Evolutionary conservation across 2,329 filamentous ascomycete genomes (phyloP).

Genomic region (Parastagonospora avenae): DNA sequence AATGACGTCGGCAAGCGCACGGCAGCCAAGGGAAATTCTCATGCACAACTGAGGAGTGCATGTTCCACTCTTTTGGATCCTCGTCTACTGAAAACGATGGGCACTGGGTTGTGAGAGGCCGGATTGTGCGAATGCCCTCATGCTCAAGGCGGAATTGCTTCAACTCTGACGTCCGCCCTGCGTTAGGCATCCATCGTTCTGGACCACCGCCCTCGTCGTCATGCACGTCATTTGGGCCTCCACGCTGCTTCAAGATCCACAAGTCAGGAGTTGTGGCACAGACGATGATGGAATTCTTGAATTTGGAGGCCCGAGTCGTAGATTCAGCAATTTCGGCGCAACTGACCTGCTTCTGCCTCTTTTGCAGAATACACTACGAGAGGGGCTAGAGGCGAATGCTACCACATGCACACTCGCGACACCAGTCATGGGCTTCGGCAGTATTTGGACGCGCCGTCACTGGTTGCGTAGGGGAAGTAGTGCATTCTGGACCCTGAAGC

Average conservation of each 20-base stretch:
- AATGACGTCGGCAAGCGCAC: slow-evolving; percentile 24
- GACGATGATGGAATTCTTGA: too few species aligned
- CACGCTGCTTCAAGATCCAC: neutral
- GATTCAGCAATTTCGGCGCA: too few species aligned
- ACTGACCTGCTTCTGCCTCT: too few species aligned
- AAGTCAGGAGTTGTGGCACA: neutral
- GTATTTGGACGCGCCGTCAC: neutral
- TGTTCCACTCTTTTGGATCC: slow-evolving; percentile 18
- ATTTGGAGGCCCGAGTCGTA: too few species aligned
- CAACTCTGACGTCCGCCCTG: slow-evolving; percentile 3
- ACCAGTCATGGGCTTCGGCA: slow-evolving; percentile 5
- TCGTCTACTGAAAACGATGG: neutral
- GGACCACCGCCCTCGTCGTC: neutral
- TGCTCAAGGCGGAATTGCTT: slow-evolving; percentile 1
- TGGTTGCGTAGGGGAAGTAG: slow-evolving; percentile 14
- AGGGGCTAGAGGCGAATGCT: too few species aligned
- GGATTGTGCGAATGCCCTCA: too few species aligned
- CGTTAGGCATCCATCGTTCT: neutral
- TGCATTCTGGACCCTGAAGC: slow-evolving; percentile 23
- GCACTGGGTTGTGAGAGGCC: neutral
- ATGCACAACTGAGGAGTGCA: neutral
- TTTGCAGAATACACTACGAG: too few species aligned
- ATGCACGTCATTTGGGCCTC: slow-evolving; percentile 2
- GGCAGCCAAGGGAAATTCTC: slow-evolving; percentile 9
- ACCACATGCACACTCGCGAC: neutral